A percentile compares a stretch with the other conserved stretches of the same genome.
Conservation (phyloP, 1,284 basidiomycete genomes). For the Ustilago bromivora region DNA sequence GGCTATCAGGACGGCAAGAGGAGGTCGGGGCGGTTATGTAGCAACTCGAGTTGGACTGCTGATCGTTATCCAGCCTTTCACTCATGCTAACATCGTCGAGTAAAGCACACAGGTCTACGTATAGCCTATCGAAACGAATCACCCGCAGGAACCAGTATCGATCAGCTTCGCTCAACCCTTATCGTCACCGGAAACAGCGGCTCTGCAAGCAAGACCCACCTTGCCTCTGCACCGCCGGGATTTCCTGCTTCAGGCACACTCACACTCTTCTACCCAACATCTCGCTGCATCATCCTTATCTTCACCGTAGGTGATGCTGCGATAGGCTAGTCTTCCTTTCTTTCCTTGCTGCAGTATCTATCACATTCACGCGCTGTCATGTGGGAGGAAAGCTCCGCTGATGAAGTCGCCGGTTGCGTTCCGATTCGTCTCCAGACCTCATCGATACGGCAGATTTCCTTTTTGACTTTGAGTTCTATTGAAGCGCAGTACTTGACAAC, state of each 20-base stretch:
- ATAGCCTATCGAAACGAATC: too few species aligned
- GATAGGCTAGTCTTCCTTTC: neutral
- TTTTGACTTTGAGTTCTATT: neutral
- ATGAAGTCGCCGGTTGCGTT: constrained; percentile 2
- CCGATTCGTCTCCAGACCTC: neutral
- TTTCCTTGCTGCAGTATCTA: neutral
- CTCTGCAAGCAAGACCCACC: neutral
- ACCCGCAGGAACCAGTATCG: too few species aligned
- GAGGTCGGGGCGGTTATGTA: too few species aligned
- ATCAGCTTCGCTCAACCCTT: neutral
- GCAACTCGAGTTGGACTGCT: too few species aligned
- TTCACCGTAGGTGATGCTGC: neutral
- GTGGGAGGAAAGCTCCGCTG: neutral
- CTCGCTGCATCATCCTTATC: neutral
- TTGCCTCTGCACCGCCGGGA: neutral
- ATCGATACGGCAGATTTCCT: neutral
- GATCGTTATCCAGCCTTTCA: too few species aligned
- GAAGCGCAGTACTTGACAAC: constrained; percentile 1
- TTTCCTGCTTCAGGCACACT: neutral
- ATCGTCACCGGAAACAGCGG: constrained; percentile 1
- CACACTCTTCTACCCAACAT: neutral
- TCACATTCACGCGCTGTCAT: neutral
- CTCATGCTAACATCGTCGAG: too few species aligned
- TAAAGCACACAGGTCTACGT: too few species aligned
- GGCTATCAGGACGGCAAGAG: too few species aligned